phyloP scores from a whole-genome alignment of 1,284 basidiomycete genomes.

The Heterobasidion occidentale region DNA sequence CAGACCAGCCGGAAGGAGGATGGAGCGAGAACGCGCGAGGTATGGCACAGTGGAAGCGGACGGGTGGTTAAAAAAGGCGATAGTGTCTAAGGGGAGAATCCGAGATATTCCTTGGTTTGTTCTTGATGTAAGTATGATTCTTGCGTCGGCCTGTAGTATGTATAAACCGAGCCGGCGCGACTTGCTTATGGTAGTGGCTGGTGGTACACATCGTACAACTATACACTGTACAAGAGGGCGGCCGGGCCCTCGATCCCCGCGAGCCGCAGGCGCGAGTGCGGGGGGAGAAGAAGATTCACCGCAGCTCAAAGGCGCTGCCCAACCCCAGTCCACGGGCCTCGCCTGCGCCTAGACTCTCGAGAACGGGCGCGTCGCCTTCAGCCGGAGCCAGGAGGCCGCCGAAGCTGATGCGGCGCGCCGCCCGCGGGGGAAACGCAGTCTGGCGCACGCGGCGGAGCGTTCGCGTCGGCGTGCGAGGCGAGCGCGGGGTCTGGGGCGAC shows the following conservation, averaged over 20 bases:
- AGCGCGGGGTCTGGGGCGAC: conserved; percentile 3
- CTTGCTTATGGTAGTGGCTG: background rate
- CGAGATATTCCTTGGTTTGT: background rate
- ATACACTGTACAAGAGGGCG: background rate
- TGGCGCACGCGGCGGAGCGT: conserved; percentile 10
- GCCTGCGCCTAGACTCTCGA: background rate
- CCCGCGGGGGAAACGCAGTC: conserved; percentile 13
- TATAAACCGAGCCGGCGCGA: background rate
- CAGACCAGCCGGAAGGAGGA: background rate
- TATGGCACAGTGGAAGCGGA: background rate
- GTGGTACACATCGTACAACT: background rate
- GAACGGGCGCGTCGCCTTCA: conserved; percentile 1
- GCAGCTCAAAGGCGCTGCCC: conserved; percentile 56
- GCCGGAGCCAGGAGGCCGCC: conserved; percentile 11
- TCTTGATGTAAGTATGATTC: background rate
- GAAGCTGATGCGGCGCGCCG: conserved; percentile 15
- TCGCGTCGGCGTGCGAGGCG: conserved; percentile 8
- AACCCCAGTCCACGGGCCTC: conserved; percentile 13
- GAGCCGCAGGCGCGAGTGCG: background rate
- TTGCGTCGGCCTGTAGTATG: background rate
- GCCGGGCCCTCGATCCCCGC: background rate
- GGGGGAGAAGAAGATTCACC: conserved; percentile 19
- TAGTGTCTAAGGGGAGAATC: background rate
- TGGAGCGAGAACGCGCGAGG: background rate
- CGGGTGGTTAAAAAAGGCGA: background rate